Base-by-base conservation (phyloP, 768 basidiomycete species). In the Dentipellis fragilis region DNA sequence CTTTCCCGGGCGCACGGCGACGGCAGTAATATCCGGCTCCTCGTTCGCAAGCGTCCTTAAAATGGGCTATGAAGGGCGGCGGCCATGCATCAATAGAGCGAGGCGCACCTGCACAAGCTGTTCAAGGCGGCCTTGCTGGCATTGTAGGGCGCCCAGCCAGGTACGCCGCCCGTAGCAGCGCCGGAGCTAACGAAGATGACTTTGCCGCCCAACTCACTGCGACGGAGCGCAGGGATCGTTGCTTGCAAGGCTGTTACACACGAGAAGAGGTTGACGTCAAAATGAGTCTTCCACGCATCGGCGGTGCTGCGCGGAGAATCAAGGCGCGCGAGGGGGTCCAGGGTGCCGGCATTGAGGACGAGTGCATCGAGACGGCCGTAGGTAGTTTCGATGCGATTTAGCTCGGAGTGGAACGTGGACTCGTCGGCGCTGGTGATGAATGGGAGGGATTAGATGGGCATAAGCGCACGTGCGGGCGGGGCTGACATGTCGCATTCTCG, bases 241-340 rank as follows among this genome's bases (percentile, higher is more conserved):
- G 77, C 75, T 61, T 84, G 78, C 35, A 93, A 63, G 21, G 88
- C 79, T 36, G 81, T 78, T 47, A 95, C 72, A 17, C 90, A 75
- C 1, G 92, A 89, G 72, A 92, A 90, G 69, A 95, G 85, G 69
- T 94, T 95, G 70, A 89, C 75, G 61, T 93, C 86, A 65, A 95
- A 91, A 63, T 84, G 78, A 21, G 66, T 63, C 64, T 80, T 85
- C 89, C 89, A 91, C 19, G 71, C 69, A 53, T 80, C 74, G 39
- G 86, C 59, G 14, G 76, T 67, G n/a, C 69, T 64, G 9, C 75
- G 73, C 37, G 73, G 69, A 48, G 80, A 77, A 14, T 69, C 75
- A 52, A 88, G 78, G 39, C 74, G 75, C 55, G 81, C 78, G 21
- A 93, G 62, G 16, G 91, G 89, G 42, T 85, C 81, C 21, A 93